Evolutionary conservation across 1,284 basidiomycete species (phyloP).

Genomic region (Sporisorium sorghi): DNA sequence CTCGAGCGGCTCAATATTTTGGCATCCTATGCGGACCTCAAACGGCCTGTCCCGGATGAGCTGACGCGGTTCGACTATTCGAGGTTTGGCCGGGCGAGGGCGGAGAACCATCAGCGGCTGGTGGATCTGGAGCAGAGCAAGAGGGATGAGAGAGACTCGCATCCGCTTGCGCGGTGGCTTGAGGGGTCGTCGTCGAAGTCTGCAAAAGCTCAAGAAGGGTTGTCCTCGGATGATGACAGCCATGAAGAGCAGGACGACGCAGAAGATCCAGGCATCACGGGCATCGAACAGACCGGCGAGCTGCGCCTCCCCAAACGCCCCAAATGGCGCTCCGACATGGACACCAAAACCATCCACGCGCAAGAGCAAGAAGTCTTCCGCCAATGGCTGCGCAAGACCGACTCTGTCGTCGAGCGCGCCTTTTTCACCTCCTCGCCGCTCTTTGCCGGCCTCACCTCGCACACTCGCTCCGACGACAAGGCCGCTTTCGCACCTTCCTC

Average conservation of each 20-base stretch:
- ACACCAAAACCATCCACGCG: constrained; percentile 53
- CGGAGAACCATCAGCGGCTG: constrained; percentile 30
- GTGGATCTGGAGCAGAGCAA: constrained; percentile 18
- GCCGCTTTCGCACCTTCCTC: constrained; percentile 31
- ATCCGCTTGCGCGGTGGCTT: constrained; percentile 39
- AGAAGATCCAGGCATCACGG: constrained; percentile 27
- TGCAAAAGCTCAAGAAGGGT: constrained; percentile 1
- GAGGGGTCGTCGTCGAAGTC: background rate
- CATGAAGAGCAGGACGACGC: constrained; percentile 4
- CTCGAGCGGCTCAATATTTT: constrained; percentile 56
- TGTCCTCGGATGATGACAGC: constrained; percentile 13
- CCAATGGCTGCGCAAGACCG: constrained; percentile 55
- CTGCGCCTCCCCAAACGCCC: constrained; percentile 55
- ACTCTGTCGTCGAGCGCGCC: constrained; percentile 45
- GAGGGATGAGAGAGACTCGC: constrained; percentile 16
- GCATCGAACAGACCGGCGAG: constrained; percentile 37
- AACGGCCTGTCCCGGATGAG: constrained; percentile 36
- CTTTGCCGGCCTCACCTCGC: constrained; percentile 34
- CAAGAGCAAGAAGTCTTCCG: constrained; percentile 57
- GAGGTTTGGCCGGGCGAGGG: constrained; percentile 43
- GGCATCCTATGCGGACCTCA: constrained; percentile 45
- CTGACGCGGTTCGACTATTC: constrained; percentile 40
- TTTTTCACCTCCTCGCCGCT: constrained; percentile 53
- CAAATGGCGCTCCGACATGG: constrained; percentile 52
- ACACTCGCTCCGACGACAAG: constrained; percentile 36